Evolutionary conservation across 306 rosid genomes (phyloP), one percentile per base, ranked within the genome.

Genomic region (Trifolium dubium): DNA sequence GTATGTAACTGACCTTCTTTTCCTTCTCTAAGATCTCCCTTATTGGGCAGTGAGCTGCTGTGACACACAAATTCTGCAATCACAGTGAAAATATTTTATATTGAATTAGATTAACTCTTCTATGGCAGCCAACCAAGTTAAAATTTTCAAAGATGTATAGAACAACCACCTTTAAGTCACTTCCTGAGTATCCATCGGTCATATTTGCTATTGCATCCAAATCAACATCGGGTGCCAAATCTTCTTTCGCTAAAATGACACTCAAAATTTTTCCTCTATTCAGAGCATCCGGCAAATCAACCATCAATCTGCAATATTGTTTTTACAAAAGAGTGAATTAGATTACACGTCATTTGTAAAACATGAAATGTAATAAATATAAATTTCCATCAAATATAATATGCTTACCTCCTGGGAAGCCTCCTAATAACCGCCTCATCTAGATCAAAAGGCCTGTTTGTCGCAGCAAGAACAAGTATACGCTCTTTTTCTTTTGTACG

Each of bases 341-440:
- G 70, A 49, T 46, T 43, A 31, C 35, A 11, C 32, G 10, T 23
- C 54, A 44, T 59, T 47, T 18, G 53, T 34, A 39, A 51, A 72
- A 73, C 35, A 50, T 3, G n/a, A 64, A 62, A 60, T 3, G 14
- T 56, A 62, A 61, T 5, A 44, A 29, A 46, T n/a, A 60, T 1
- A 28, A 50, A 43, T 13, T 44, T 7, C 10, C 69, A 54, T 40
- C 30, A 68, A 74, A 76, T 44, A 73, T 19, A 12, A 18, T 4
- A 4, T 23, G 59, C 50, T 78, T 81, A 93, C 98, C 98, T 89
- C 62, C 98, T 86, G 0, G 98, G 97, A 77, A 93, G 96, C 88
- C 98, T 91, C 89, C 98, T 84, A 75, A 93, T 91, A 79, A 93
- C 98, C 32, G 98, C 98, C 84, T 93, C 98, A 11, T 93, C 98